Percentiles rank a stretch among this genome's conserved stretches.
Conservation (phyloP, 2,329 filamentous ascomycete genomes). For the Stachybotrys echinatus region DNA sequence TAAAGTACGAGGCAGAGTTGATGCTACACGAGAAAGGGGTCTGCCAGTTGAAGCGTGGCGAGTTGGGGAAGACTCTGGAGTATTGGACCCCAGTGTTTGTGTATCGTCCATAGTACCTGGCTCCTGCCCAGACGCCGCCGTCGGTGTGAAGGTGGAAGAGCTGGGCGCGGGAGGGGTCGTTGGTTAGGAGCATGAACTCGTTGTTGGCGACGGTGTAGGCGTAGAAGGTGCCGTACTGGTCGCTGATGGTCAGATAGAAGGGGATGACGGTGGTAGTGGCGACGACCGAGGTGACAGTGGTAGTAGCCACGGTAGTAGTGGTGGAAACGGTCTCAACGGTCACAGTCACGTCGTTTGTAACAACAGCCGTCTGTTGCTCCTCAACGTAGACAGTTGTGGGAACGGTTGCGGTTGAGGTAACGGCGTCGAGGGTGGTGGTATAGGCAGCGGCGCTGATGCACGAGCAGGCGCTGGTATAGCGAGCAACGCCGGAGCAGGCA, state of each 20-base stretch:
- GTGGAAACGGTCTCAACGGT: neutral
- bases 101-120: neutral
- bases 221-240: neutral
- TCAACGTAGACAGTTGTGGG: neutral
- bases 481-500: neutral
- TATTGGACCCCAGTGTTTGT: neutral
- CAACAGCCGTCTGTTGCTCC: neutral
- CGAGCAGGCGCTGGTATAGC: slow-evolving; percentile 1
- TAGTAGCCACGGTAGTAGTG: neutral
- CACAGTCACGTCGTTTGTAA: neutral
- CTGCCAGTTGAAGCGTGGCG: no score
- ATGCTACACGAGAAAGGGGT: neutral
- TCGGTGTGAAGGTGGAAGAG: neutral
- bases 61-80: neutral
- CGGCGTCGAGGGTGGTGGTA: neutral
- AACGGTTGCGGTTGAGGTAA: neutral
- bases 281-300: neutral
- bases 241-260: neutral
- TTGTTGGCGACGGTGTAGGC: neutral
- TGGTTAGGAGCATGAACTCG: neutral
- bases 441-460: neutral
- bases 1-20: neutral
- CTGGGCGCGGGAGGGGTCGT: neutral
- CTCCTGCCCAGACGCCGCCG: neutral
- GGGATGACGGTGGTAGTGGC: neutral